Evolutionary conservation across 2,329 filamentous ascomycete species (phyloP).

Genomic region (Thelonectria olida): DNA sequence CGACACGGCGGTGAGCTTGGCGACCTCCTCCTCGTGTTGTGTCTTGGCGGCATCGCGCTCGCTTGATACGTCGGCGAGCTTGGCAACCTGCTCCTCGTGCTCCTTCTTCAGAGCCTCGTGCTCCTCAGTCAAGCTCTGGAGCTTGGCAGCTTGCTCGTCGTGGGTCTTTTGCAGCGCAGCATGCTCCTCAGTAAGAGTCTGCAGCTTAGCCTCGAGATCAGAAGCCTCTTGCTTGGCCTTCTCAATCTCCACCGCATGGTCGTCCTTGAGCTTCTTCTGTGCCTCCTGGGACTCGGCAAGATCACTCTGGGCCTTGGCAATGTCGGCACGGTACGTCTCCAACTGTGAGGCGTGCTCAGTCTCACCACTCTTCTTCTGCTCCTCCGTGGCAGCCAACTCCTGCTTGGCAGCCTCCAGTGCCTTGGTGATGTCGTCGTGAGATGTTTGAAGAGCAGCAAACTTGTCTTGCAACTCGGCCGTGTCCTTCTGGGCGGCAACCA

Average conservation of each 20-base stretch:
- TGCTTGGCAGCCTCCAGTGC: conserved; percentile 45
- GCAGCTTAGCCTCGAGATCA: conserved; percentile 40
- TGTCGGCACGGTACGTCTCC: conserved; percentile 34
- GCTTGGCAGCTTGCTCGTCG: conserved; percentile 32
- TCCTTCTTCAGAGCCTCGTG: conserved; percentile 30
- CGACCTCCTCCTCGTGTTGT: conserved; percentile 8
- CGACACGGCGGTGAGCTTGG: conserved; percentile 27
- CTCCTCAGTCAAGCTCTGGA: conserved; percentile 28
- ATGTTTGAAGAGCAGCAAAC: conserved; percentile 33
- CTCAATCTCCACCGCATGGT: conserved; percentile 29
- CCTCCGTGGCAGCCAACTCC: conserved; percentile 37
- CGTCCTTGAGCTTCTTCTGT: conserved; percentile 39
- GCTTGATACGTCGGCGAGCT: conserved; percentile 37
- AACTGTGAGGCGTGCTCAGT: conserved; percentile 31
- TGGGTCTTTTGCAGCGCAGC: conserved; percentile 34
- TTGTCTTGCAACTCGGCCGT: conserved; percentile 41
- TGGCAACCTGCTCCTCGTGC: conserved; percentile 33
- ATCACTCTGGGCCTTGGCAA: conserved; percentile 37
- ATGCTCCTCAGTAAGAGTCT: conserved; percentile 34
- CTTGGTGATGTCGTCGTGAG: conserved; percentile 36
- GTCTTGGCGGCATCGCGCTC: conserved; percentile 39
- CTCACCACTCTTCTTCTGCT: conserved; percentile 30
- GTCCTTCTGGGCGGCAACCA: conserved; percentile 44
- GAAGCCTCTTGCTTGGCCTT: conserved; percentile 38
- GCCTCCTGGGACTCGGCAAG: conserved; percentile 37